Conservation (phyloP, 139 green algal genomes). For the Picochlorum sp. region DNA sequence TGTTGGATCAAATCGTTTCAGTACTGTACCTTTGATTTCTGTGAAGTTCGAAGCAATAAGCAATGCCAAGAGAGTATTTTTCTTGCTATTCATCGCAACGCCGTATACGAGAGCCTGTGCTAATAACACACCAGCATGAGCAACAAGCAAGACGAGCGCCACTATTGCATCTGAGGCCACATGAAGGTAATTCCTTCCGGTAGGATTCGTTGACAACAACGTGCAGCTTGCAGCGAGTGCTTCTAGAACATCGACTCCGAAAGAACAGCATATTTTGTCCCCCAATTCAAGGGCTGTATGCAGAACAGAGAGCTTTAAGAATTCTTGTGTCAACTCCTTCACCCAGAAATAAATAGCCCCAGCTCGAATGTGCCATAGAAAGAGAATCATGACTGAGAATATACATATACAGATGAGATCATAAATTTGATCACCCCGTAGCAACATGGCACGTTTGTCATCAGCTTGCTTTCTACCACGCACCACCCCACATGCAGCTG, state of each 20-base stretch:
- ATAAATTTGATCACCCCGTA: slow-evolving; percentile 58
- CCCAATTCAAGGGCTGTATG: slow-evolving; percentile 74
- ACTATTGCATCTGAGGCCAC: slow-evolving; percentile 22
- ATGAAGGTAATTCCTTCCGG: neutral
- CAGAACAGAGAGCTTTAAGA: slow-evolving; percentile 82
- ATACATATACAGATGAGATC: slow-evolving; percentile 67
- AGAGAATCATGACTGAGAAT: slow-evolving; percentile 34
- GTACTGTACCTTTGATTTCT: slow-evolving; percentile 80
- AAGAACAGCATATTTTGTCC: slow-evolving; percentile 84
- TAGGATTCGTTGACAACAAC: slow-evolving; percentile 6
- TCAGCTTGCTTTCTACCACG: neutral
- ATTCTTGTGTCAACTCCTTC: slow-evolving; percentile 67
- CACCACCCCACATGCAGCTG: slow-evolving; percentile 2
- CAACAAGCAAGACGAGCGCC: slow-evolving; percentile 12
- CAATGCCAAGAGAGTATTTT: slow-evolving; percentile 68
- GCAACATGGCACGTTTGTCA: neutral
- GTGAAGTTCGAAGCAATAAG: slow-evolving; percentile 85
- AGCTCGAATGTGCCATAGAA: slow-evolving; percentile 55
- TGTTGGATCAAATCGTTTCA: slow-evolving; percentile 58
- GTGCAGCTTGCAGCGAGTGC: slow-evolving; percentile 70
- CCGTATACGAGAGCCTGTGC: slow-evolving; percentile 61
- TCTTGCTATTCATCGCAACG: slow-evolving; percentile 72
- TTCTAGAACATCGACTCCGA: slow-evolving; percentile 74
- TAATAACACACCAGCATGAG: slow-evolving; percentile 25
- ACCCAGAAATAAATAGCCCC: slow-evolving; percentile 83